These are phyloP conservation scores for Aspergillus kassunensis DNA, from an alignment of 495 filamentous ascomycete species.

Conservation along the genomic window DNA sequence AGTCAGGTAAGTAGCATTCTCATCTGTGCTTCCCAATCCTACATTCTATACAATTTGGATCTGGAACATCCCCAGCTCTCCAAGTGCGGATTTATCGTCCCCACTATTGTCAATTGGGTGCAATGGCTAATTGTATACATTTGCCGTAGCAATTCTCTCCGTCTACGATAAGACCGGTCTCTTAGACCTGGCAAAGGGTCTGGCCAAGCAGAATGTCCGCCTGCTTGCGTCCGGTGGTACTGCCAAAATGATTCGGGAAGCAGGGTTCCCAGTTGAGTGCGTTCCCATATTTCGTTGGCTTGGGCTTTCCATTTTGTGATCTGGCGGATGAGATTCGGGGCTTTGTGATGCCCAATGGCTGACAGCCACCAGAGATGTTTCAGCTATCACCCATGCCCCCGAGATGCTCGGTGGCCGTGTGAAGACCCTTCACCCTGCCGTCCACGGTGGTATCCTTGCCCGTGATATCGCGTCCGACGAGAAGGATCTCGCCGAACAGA, in stretches of 20 bases:
- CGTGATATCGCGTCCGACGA: slow-evolving; percentile 89
- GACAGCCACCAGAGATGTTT: slow-evolving; percentile 70
- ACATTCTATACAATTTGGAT: slow-evolving; percentile 16
- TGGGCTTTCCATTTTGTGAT: background rate
- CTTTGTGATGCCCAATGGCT: slow-evolving; percentile 1
- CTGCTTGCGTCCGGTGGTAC: slow-evolving; percentile 93
- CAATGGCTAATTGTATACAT: slow-evolving; percentile 8
- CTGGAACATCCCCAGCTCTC: slow-evolving; percentile 16
- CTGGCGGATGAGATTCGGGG: background rate
- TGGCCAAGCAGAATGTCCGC: slow-evolving; percentile 84
- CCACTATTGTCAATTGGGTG: slow-evolving; percentile 15
- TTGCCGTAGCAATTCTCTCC: slow-evolving; percentile 76
- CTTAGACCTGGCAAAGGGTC: slow-evolving; percentile 90
- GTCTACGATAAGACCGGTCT: slow-evolving; percentile 99
- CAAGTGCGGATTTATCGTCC: slow-evolving; percentile 16
- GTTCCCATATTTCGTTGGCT: slow-evolving; percentile 24
- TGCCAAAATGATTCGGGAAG: slow-evolving; percentile 89
- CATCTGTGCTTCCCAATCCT: background rate
- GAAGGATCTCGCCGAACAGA: slow-evolving; percentile 93
- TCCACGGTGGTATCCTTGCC: slow-evolving; percentile 91
- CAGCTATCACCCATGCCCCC: slow-evolving; percentile 94
- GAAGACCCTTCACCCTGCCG: slow-evolving; percentile 94
- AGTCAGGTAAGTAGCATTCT: slow-evolving; percentile 35
- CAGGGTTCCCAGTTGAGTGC: slow-evolving; percentile 88
- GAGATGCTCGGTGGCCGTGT: slow-evolving; percentile 96